Evolutionary conservation across 768 basidiomycete species (phyloP), one percentile per base, ranked within the genome.

Genomic region (Hortiboletus campestris): DNA sequence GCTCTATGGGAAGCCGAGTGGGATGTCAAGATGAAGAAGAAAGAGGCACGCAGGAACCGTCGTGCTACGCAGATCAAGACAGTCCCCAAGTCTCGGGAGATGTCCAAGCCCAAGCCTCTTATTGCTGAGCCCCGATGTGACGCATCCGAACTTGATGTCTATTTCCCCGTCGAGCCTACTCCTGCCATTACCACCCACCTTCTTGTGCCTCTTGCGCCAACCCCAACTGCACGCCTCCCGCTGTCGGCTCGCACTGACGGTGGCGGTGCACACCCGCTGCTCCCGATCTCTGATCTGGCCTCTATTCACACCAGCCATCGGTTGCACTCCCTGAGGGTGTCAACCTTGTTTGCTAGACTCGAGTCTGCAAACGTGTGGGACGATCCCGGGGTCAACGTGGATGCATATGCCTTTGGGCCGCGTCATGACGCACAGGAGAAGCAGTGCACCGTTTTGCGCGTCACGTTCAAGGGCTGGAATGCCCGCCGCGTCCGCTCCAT

Each of bases 381-480:
- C 43, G 67, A 71, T 36, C 63, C 69, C 7, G 75, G 79, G 22
- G 75, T 80, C 41, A 80, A 81, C 51, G 83, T 83, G 2, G 70
- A 75, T 58, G 86, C 82, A 61, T 81, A 84, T 53, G 82, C 86
- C 11, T 88, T 84, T 66, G 83, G 85, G 22, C 67, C 76, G 10
- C 68, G 53, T 2, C 32, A 49, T 35, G 55, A 56, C 20, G 2
- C 44, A 35, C 53, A 67, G 4, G 78, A 79, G 42, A 86, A 81
- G 16, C 79, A 84, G 6, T 87, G 86, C 60, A 86, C 83, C 17
- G 63, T 88, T 31, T 75, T 91, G 13, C 83, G 81, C 49, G 78
- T 94, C 45, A 80, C 83, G 34, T 89, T 94, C 64, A 72, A 74
- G 17, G 91, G 91, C 3, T 94, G 91, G 89, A 79, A 81, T 4